Conservation (phyloP, 2,329 filamentous ascomycete genomes). For the Aspergillus bombycis region DNA sequence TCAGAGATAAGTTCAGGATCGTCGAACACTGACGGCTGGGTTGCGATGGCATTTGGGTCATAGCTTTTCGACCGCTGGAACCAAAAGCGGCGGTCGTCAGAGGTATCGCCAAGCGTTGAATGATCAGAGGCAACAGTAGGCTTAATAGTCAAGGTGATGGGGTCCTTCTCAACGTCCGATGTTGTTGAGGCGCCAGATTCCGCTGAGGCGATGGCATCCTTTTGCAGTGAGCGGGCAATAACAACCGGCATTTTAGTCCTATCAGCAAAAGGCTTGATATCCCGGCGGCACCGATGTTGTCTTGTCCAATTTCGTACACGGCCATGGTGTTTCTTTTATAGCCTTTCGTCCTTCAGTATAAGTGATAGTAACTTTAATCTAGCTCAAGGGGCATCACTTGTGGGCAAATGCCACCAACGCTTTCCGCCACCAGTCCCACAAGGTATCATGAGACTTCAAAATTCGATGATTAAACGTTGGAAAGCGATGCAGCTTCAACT, state of each 20-base stretch:
- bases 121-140: background rate
- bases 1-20: constrained; percentile 44
- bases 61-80: constrained; percentile 30
- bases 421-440: constrained; percentile 2
- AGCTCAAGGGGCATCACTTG: constrained; percentile 7
- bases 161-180: constrained; percentile 16
- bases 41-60: constrained; percentile 37
- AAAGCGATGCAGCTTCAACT: background rate
- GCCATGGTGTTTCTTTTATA: background rate
- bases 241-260: constrained; percentile 16
- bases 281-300: background rate
- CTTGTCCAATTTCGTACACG: background rate
- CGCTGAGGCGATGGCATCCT: background rate
- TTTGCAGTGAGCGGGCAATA: constrained; percentile 13
- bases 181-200: constrained; percentile 2
- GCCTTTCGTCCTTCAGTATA: background rate
- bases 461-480: background rate
- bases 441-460: constrained; percentile 2
- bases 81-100: constrained; percentile 31
- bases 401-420: background rate
- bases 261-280: background rate
- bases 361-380: background rate
- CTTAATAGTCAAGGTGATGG: constrained; percentile 5
- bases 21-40: constrained; percentile 51
- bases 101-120: constrained; percentile 19